Percentiles rank a stretch among this genome's conserved stretches.
These are phyloP conservation scores for Plantago major DNA, from an alignment of 257 asterid species.

Conservation along the genomic window DNA sequence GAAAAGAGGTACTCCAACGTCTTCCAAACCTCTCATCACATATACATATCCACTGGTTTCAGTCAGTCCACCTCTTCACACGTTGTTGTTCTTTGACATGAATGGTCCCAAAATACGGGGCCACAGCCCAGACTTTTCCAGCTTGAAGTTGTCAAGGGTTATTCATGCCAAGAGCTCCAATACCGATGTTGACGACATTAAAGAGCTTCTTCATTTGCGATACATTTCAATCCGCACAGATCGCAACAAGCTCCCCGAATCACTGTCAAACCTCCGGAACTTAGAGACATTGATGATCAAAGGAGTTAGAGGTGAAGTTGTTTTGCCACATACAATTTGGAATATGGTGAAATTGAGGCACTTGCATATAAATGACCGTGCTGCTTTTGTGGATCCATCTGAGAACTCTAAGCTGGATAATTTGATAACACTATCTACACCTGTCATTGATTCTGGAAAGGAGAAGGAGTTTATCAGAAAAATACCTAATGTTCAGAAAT, in stretches of 20 bases:
- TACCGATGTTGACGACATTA: background rate
- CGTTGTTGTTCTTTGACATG: slow-evolving; percentile 9
- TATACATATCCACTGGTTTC: background rate
- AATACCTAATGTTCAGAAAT: background rate
- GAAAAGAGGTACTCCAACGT: background rate
- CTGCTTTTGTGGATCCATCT: background rate
- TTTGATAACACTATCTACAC: background rate
- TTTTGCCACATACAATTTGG: background rate
- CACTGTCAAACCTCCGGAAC: background rate
- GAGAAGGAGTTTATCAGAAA: background rate
- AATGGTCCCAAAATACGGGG: background rate
- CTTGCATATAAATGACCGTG: background rate
- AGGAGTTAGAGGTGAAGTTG: background rate
- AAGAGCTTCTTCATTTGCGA: background rate
- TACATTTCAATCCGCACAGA: background rate
- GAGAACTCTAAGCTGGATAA: background rate
- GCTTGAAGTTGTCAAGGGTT: background rate
- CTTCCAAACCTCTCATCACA: background rate
- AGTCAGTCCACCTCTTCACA: background rate
- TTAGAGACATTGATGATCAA: background rate
- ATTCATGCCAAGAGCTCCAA: background rate
- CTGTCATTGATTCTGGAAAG: background rate
- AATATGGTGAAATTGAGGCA: slow-evolving; percentile 1
- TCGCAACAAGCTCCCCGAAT: background rate
- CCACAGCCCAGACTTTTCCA: too few relatives aligned